Evolutionary conservation across 495 filamentous ascomycete genomes (phyloP).

Genomic region (Clavariopsis aquatica): DNA sequence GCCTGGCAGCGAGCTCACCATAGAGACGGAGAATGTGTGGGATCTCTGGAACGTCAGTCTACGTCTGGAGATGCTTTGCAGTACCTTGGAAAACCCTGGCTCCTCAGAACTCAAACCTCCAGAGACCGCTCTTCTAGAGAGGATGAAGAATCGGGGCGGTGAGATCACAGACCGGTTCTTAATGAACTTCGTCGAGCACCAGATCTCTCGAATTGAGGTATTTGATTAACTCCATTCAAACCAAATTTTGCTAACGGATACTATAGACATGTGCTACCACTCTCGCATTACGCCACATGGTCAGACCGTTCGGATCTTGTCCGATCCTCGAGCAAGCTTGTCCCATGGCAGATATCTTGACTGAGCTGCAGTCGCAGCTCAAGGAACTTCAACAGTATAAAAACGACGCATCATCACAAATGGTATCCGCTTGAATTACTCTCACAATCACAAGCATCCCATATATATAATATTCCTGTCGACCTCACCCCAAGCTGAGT

Average conservation of each 20-base stretch:
- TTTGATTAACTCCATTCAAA: slow-evolving; percentile 15
- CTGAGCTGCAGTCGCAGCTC: slow-evolving; percentile 40
- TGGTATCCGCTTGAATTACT: slow-evolving; percentile 19
- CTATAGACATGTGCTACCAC: slow-evolving; percentile 47
- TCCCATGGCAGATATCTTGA: slow-evolving; percentile 46
- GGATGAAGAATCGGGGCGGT: slow-evolving; percentile 78
- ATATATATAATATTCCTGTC: slow-evolving; percentile 3
- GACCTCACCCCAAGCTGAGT: background rate
- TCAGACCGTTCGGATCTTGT: slow-evolving; percentile 44
- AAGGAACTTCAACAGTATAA: slow-evolving; percentile 41
- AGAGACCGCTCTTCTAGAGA: slow-evolving; percentile 77
- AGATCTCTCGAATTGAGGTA: slow-evolving; percentile 94
- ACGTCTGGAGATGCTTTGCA: slow-evolving; percentile 89
- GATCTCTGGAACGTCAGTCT: slow-evolving; percentile 85
- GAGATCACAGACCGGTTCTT: slow-evolving; percentile 85
- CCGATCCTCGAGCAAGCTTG: slow-evolving; percentile 44
- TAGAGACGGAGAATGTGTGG: slow-evolving; percentile 85
- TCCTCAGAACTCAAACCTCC: slow-evolving; percentile 62
- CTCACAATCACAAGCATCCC: background rate
- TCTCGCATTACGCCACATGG: slow-evolving; percentile 47
- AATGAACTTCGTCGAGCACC: slow-evolving; percentile 85
- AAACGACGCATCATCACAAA: slow-evolving; percentile 24
- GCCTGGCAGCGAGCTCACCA: slow-evolving; percentile 45
- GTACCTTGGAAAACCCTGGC: slow-evolving; percentile 69
- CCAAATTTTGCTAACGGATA: slow-evolving; percentile 8